Conservation (phyloP, 805 yeast genomes). For the Grigorovia transvaalensis region DNA sequence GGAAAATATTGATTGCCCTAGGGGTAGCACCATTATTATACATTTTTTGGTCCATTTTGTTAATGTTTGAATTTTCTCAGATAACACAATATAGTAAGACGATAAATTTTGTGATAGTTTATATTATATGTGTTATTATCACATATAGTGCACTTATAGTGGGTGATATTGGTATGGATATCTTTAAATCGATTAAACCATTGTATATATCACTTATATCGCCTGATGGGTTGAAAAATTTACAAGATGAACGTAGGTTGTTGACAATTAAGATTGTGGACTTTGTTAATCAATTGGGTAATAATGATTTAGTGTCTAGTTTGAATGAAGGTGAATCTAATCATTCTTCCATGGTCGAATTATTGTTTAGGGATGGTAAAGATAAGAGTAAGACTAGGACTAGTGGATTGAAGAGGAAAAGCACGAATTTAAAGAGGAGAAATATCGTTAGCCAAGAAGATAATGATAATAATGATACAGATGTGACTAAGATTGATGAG, state of each 20-base stretch:
- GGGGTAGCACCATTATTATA: slow-evolving; percentile 84
- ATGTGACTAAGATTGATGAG: slow-evolving; percentile 8
- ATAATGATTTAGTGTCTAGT: slow-evolving; percentile 80
- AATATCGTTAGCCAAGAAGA: slow-evolving; percentile 4
- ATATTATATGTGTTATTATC: slow-evolving; percentile 56
- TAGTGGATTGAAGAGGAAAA: slow-evolving; percentile 30
- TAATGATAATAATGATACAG: slow-evolving; percentile 4
- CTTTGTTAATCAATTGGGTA: slow-evolving; percentile 70
- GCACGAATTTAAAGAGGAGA: slow-evolving; percentile 22
- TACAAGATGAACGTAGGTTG: slow-evolving; percentile 51
- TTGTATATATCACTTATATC: slow-evolving; percentile 54
- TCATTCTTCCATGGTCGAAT: slow-evolving; percentile 5
- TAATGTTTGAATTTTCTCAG: slow-evolving; percentile 30
- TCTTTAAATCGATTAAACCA: slow-evolving; percentile 74
- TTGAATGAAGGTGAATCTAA: slow-evolving; percentile 39
- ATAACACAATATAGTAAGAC: slow-evolving; percentile 13
- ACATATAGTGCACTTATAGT: slow-evolving; percentile 85
- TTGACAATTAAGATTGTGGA: slow-evolving; percentile 69
- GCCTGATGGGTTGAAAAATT: slow-evolving; percentile 44
- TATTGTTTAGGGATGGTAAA: slow-evolving; percentile 23
- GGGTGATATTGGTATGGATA: slow-evolving; percentile 91
- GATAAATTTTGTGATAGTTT: slow-evolving; percentile 40
- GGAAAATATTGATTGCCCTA: slow-evolving; percentile 87
- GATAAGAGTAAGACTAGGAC: slow-evolving; percentile 23
- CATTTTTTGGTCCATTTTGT: slow-evolving; percentile 62